Base-by-base conservation (phyloP, 805 yeast species). In the Dipodascus geniculatus region DNA sequence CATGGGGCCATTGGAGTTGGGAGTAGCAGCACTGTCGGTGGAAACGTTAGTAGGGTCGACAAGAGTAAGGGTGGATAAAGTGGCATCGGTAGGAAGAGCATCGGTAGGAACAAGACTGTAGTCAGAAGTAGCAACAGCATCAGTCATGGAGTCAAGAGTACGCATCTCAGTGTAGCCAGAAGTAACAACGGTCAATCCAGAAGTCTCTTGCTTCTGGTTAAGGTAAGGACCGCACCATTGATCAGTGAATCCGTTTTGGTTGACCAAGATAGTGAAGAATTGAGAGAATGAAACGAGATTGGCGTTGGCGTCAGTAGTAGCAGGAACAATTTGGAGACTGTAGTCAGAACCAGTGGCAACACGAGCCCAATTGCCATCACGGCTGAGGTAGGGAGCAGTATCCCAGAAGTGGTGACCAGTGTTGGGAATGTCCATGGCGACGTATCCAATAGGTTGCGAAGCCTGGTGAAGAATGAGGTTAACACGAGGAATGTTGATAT, bases 331-430 rank as follows among this genome's bases (percentile, higher is more conserved):
- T n/a, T 38, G 20, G 20, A 38, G 17, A n/a, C 44, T 38, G 44
- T 38, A 38, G 20, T 38, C 44, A 17, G 44, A 3, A 38, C 44
- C 44, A 38, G 44, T 38, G 8, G 20, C 44, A 38, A 38, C 44
- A 17, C 44, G 44, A 17, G 44, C 44, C 44, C 44, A 38, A 17
- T n/a, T n/a, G 20, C 44, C 44, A n/a, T 38, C 44, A 38, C 44
- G 44, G 20, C 44, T 17, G 19, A 38, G 17, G 19, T n/a, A 38
- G 14, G 44, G 44, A 38, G 44, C 44, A 38, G 44, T 38, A n/a
- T 38, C 44, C 44, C 44, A 38, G 44, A 38, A 38, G 44, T 38
- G 44, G 20, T 38, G 17, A n/a, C 44, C 44, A 17, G 44, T 38
- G 44, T 38, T 38, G 44, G 44, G 44, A n/a, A 38, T 38, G 20